Conservation (phyloP, 1,284 basidiomycete species). For the Neotropicomus parvogracilis region DNA sequence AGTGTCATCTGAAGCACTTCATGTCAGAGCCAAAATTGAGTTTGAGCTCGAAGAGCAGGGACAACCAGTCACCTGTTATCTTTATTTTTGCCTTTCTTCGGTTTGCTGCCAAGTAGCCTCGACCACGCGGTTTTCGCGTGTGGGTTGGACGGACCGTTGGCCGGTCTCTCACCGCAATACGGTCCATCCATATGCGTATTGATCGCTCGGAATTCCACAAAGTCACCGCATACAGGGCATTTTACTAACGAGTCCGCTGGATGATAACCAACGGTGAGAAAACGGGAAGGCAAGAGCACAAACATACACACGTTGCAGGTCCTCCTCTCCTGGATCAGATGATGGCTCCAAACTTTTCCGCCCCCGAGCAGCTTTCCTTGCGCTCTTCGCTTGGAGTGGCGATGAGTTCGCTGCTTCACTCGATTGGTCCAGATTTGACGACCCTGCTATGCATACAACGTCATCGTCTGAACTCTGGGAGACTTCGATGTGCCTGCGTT, state of each 20-base stretch:
- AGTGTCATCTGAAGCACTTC: constrained; percentile 33
- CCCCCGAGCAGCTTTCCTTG: constrained; percentile 19
- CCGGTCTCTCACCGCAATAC: constrained; percentile 44
- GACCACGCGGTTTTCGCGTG: constrained; percentile 43
- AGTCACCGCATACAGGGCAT: constrained; percentile 56
- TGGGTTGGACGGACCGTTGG: constrained; percentile 19
- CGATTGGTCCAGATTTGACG: constrained; percentile 27
- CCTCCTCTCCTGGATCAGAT: constrained; percentile 29
- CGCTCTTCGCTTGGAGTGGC: constrained; percentile 22
- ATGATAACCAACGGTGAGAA: constrained; percentile 3
- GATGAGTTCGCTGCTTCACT: constrained; percentile 28
- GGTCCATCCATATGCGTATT: constrained; percentile 54
- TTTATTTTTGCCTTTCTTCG: constrained; percentile 45
- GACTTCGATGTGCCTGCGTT: constrained; percentile 26
- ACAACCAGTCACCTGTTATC: constrained; percentile 32
- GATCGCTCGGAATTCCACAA: constrained; percentile 43
- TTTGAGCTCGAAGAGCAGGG: constrained; percentile 3
- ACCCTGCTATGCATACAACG: constrained; percentile 24
- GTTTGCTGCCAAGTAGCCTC: constrained; percentile 42
- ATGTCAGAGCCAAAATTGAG: constrained; percentile 22
- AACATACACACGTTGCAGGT: constrained; percentile 22
- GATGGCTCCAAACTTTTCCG: constrained; percentile 16
- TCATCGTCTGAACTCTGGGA: constrained; percentile 22
- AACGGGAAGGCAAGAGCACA: not conserved
- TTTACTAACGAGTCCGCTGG: constrained; percentile 37